These are phyloP conservation scores for Tuctoria greenei DNA, from an alignment of 176 grass and related monocot genomes.

Conservation along the genomic window DNA sequence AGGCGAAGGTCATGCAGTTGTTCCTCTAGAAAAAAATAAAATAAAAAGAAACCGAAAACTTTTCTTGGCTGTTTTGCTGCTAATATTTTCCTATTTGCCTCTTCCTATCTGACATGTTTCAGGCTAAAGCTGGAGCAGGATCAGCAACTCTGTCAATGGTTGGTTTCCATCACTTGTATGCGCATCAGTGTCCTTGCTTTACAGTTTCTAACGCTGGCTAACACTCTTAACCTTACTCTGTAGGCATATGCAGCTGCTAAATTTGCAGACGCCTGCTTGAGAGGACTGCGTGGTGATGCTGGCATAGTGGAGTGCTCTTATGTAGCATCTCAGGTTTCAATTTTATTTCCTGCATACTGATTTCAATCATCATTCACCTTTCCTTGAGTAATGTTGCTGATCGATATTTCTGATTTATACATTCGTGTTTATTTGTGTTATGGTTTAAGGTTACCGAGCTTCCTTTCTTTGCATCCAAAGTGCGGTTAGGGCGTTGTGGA, in stretches of 20 bases:
- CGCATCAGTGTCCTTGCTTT: neutral
- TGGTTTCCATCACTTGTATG: constrained; percentile 24
- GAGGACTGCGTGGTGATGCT: constrained; percentile 65
- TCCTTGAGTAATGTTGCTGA: neutral
- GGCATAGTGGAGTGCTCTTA: constrained; percentile 87
- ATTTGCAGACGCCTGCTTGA: constrained; percentile 82
- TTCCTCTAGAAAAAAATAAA: neutral
- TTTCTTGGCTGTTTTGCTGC: neutral
- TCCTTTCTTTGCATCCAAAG: constrained; percentile 85
- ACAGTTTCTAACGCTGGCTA: neutral
- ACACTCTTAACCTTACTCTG: neutral
- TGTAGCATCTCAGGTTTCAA: constrained; percentile 63
- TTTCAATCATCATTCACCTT: constrained; percentile 22
- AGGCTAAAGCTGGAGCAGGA: constrained; percentile 88
- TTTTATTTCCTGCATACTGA: neutral
- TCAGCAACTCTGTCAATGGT: constrained; percentile 94
- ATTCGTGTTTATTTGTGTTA: constrained; percentile 22
- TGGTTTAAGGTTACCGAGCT: constrained; percentile 73
- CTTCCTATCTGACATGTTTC: constrained; percentile 22
- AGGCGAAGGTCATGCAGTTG: neutral
- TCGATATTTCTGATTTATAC: constrained; percentile 8
- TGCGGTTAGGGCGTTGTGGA: constrained; percentile 59
- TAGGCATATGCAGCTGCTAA: constrained; percentile 80
- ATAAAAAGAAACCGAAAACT: neutral
- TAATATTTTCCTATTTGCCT: neutral